Conservation (phyloP, 352 stramenopile species). For the Halophytophthora batemanensis region DNA sequence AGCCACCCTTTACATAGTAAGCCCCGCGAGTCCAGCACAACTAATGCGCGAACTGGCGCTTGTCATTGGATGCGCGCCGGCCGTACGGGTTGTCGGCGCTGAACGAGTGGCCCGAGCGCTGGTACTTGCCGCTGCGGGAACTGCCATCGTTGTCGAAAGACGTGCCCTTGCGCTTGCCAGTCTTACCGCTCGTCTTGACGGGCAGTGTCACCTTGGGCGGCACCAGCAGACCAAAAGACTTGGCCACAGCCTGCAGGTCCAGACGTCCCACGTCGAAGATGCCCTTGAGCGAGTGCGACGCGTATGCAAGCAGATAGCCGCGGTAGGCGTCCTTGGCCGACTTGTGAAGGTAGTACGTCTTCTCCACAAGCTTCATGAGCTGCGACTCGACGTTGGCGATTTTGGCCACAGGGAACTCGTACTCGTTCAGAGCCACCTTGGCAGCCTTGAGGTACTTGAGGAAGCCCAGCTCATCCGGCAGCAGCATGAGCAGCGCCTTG, state of each 20-base stretch:
- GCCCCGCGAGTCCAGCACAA: no score
- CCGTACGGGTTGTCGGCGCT: conserved; percentile 98
- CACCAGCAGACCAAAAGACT: conserved; percentile 97
- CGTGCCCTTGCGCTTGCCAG: conserved; percentile 66
- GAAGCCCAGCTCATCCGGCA: conserved; percentile 97
- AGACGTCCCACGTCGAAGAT: conserved; percentile 98
- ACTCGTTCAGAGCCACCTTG: conserved; percentile 98
- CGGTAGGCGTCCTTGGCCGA: conserved; percentile 97
- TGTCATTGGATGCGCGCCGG: conserved; percentile 85
- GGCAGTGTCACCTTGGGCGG: conserved; percentile 96
- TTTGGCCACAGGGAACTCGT: conserved; percentile 98
- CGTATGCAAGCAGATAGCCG: conserved; percentile 97
- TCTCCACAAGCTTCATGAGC: conserved; percentile 97
- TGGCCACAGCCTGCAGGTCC: conserved; percentile 95
- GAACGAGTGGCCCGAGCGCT: conserved; percentile 93
- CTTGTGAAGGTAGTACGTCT: conserved; percentile 99
- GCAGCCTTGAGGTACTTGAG: conserved; percentile 97
- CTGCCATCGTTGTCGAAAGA: conserved; percentile 48
- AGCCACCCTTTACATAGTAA: conserved; percentile 12
- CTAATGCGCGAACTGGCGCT: conserved; percentile 92
- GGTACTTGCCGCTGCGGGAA: conserved; percentile 53
- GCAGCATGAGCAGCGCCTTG: conserved; percentile 97
- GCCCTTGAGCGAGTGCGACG: conserved; percentile 96
- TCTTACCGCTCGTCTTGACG: conserved; percentile 82
- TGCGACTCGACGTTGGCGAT: conserved; percentile 97